Evolutionary conservation across 2,329 filamentous ascomycete species (phyloP).

Genomic region (Dothistroma pini): DNA sequence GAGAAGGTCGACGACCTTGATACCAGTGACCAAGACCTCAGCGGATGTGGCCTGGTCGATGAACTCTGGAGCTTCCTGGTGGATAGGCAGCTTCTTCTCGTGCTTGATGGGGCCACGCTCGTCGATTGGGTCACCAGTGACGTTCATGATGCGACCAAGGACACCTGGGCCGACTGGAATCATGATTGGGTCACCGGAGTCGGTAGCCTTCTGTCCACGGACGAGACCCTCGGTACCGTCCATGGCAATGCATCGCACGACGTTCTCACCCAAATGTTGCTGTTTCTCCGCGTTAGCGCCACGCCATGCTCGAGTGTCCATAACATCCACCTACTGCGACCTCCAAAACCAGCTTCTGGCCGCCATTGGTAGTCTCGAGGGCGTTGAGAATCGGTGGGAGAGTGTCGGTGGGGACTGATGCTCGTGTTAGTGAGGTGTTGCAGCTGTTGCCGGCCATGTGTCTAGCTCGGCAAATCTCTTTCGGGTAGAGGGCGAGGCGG

Average conservation of each 20-base stretch:
- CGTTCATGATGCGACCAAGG: slow-evolving; percentile 99
- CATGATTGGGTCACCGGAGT: slow-evolving; percentile 93
- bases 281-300: slow-evolving; percentile 42
- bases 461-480: slow-evolving; percentile 49
- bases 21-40: slow-evolving; percentile 97
- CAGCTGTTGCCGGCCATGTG: slow-evolving; percentile 59
- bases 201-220: slow-evolving; percentile 77
- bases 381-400: slow-evolving; percentile 98
- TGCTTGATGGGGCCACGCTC: slow-evolving; percentile 98
- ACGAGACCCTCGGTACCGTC: slow-evolving; percentile 99
- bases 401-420: slow-evolving; percentile 59
- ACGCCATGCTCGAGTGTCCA: slow-evolving; percentile 16
- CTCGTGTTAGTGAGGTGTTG: background rate
- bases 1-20: slow-evolving; percentile 99
- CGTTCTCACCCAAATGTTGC: slow-evolving; percentile 99
- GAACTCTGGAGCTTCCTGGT: slow-evolving; percentile 90
- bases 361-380: slow-evolving; percentile 84
- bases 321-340: slow-evolving; percentile 69
- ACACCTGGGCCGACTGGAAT: slow-evolving; percentile 92
- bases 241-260: slow-evolving; percentile 99
- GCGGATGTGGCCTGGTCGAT: slow-evolving; percentile 92
- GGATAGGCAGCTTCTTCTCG: slow-evolving; percentile 82
- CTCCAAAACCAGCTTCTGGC: slow-evolving; percentile 92
- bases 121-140: slow-evolving; percentile 99
- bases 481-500: slow-evolving; percentile 7